phyloP scores from a whole-genome alignment of 495 filamentous ascomycete species.

The Wilcoxina mikolae region DNA sequence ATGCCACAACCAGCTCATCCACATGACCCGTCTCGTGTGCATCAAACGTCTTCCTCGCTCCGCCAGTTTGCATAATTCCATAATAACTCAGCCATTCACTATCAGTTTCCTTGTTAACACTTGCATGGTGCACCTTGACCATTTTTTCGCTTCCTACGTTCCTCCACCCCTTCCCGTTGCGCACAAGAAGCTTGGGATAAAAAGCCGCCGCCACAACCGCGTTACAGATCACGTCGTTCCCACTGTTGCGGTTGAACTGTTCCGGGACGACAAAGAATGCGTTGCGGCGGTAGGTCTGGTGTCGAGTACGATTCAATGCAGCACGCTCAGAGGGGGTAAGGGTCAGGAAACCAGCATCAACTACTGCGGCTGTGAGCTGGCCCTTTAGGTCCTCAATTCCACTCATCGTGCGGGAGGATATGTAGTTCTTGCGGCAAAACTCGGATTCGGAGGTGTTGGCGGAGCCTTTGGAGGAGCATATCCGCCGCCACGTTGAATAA shows the following conservation, averaged over 20 bases:
- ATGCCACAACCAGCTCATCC: constrained; percentile 42
- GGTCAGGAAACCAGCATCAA: constrained; percentile 64
- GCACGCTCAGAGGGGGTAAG: constrained; percentile 54
- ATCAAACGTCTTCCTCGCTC: constrained; percentile 33
- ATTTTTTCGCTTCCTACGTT: constrained; percentile 57
- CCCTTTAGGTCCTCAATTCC: constrained; percentile 92
- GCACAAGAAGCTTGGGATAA: constrained; percentile 79
- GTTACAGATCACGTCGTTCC: constrained; percentile 59
- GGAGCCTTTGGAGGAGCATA: constrained; percentile 40
- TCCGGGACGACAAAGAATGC: constrained; percentile 68
- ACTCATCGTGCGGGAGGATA: constrained; percentile 63
- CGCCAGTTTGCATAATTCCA: constrained; percentile 72
- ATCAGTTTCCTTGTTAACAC: constrained; percentile 31
- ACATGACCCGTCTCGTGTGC: constrained; percentile 78
- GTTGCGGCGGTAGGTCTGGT: constrained; percentile 40
- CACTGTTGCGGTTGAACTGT: constrained; percentile 53
- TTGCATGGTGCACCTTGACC: background rate
- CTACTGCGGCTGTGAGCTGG: constrained; percentile 66
- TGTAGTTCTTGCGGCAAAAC: constrained; percentile 85
- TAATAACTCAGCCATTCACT: constrained; percentile 83
- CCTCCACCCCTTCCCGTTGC: constrained; percentile 77
- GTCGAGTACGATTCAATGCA: constrained; percentile 42
- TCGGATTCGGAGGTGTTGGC: constrained; percentile 56
- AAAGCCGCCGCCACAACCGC: constrained; percentile 83
- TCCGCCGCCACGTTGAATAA: constrained; percentile 71